Evolutionary conservation across 2,329 filamentous ascomycete species (phyloP).

Genomic region (Boeremia lycopersici): DNA sequence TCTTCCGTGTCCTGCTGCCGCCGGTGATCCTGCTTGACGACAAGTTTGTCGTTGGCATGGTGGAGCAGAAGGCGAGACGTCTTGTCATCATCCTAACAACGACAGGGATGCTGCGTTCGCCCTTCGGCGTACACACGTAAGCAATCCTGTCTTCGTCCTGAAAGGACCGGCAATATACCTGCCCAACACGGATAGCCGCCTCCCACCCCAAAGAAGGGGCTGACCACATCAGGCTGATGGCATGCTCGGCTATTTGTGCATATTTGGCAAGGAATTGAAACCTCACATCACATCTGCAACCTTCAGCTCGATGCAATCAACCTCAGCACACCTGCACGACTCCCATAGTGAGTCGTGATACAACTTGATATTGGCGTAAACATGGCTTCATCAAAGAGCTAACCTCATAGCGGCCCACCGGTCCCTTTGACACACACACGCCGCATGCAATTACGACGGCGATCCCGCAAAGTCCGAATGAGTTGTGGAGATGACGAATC

Average conservation of each 20-base stretch:
- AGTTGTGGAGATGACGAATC: slow-evolving; percentile 37
- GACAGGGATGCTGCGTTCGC: slow-evolving; percentile 12
- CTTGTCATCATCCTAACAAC: slow-evolving; percentile 17
- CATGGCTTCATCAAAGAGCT: slow-evolving; percentile 19
- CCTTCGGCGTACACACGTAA: slow-evolving; percentile 12
- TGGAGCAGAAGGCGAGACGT: slow-evolving; percentile 19
- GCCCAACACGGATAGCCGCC: slow-evolving; percentile 4
- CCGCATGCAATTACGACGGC: slow-evolving; percentile 23
- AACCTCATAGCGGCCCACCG: slow-evolving; percentile 15
- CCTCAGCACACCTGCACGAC: slow-evolving; percentile 14
- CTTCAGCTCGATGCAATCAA: slow-evolving; percentile 9
- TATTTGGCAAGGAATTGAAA: slow-evolving; percentile 12
- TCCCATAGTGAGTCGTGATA: slow-evolving; percentile 11
- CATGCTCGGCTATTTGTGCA: slow-evolving; percentile 18
- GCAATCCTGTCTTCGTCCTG: slow-evolving; percentile 10
- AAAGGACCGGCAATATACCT: slow-evolving; percentile 12
- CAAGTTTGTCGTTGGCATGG: slow-evolving; percentile 16
- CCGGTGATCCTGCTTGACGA: slow-evolving; percentile 32
- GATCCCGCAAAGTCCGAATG: slow-evolving; percentile 18
- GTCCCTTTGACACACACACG: slow-evolving; percentile 6
- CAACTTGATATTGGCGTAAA: slow-evolving; percentile 16
- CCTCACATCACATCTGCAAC: slow-evolving; percentile 13
- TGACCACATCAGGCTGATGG: slow-evolving; percentile 18
- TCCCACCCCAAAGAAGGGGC: slow-evolving; percentile 12
- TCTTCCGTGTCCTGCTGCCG: slow-evolving; percentile 30